Evolutionary conservation across 192 early-diverging fungal species (phyloP).

Genomic region (Entomortierella beljakovae): DNA sequence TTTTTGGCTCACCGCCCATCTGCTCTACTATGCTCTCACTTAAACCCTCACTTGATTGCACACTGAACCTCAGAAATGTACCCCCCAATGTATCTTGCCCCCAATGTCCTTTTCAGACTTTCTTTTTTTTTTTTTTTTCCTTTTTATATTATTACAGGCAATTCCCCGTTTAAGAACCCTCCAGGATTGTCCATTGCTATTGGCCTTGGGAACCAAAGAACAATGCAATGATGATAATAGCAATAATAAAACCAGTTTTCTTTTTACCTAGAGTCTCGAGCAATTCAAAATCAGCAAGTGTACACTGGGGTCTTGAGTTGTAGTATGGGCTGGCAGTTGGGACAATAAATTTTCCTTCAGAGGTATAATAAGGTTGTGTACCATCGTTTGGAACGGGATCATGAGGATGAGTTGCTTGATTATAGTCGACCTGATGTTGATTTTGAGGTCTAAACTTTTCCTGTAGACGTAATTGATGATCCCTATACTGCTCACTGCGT

Average conservation of each 20-base stretch:
- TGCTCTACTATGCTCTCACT: background rate
- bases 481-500: conserved; percentile 37
- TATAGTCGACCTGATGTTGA: conserved; percentile 34
- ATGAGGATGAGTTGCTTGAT: conserved; percentile 39
- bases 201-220: background rate
- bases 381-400: conserved; percentile 36
- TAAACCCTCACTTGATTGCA: background rate
- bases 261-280: conserved; percentile 63
- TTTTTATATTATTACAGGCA: background rate
- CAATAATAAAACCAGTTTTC: background rate
- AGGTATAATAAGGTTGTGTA: conserved; percentile 42
- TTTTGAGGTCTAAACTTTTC: conserved; percentile 42
- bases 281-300: conserved; percentile 62
- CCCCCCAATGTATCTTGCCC: background rate
- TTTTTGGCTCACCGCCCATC: conserved; percentile 4
- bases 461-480: conserved; percentile 41
- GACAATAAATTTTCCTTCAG: conserved; percentile 37
- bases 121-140: background rate
- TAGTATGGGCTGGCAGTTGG: conserved; percentile 41
- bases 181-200: background rate
- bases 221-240: background rate
- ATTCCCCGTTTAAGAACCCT: too few species aligned
- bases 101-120: background rate
- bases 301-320: conserved; percentile 45
- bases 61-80: background rate